A percentile compares a stretch with the other conserved stretches of the same genome.
Conservation (phyloP, 2,329 filamentous ascomycete species). For the Lasiodiplodia sp. region DNA sequence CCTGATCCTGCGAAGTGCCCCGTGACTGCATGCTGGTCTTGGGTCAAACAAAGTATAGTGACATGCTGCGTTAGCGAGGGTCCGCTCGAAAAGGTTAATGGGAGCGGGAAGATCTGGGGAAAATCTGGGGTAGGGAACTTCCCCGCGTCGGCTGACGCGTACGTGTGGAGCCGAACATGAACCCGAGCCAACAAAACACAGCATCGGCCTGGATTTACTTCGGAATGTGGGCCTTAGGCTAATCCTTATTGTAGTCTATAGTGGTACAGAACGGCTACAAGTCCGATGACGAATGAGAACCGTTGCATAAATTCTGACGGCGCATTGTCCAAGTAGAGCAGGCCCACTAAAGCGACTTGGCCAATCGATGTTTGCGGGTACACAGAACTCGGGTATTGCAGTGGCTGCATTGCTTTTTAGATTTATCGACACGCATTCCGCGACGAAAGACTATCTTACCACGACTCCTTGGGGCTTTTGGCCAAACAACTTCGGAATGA, state of each 20-base stretch:
- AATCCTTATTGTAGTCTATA: not conserved
- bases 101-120: not conserved
- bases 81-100: not conserved
- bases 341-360: too few relatives aligned
- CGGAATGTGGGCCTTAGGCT: not conserved
- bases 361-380: too few relatives aligned
- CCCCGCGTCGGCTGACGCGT: constrained; percentile 21
- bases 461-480: too few relatives aligned
- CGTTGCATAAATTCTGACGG: too few relatives aligned
- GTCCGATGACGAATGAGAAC: too few relatives aligned
- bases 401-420: too few relatives aligned
- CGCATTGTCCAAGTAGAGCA: too few relatives aligned
- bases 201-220: not conserved
- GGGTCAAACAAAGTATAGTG: not conserved
- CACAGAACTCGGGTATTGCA: too few relatives aligned
- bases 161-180: constrained; percentile 17
- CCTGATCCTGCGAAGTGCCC: not conserved
- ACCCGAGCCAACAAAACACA: not conserved
- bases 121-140: constrained; percentile 17
- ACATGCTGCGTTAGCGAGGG: not conserved
- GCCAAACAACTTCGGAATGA: too few relatives aligned
- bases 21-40: not conserved
- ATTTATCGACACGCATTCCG: too few relatives aligned
- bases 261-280: too few relatives aligned
- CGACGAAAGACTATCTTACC: too few relatives aligned